Base-by-base conservation (phyloP, 2,329 filamentous ascomycete species). In the Xylariaceae sp. region DNA sequence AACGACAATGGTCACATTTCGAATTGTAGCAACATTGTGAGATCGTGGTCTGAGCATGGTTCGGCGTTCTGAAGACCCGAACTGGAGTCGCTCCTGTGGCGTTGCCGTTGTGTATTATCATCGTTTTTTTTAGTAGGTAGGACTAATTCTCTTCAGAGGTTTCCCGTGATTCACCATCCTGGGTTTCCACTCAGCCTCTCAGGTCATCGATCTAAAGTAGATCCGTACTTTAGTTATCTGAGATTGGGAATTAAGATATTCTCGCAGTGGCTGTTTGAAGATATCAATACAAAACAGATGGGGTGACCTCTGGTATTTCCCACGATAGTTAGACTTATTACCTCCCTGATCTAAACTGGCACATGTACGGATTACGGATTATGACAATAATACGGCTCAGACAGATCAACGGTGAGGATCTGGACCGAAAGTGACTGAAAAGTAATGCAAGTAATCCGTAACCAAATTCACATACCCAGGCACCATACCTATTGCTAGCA, bases 101-200 rank as follows among this genome's bases (percentile, higher is more conserved):
- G 23, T 35, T 18, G 51, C 51, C 51, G 11, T 13, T n/a, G 51
- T 54, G 44, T 37, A 42, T 47, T 52, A 15, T 52, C 39, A 57
- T 55, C 23, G 15, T 59, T 53, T 57, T 61, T 55, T 61, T 55
- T 37, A 56, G 6, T 56, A 49, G 58, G 61, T 63, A 63, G 18
- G 37, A 58, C 3, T 57, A 63, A 50, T 42, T 13, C 49, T 34
- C 30, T 37, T 44, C n/a, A 3, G 48, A 15, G 17, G 9, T 30
- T 35, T 45, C 45, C 44, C 53, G 42, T 51, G 8, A 34, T 37
- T 39, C 47, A 48, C 11, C 39, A 11, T 42, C 37, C 42, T 44
- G 10, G 13, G 4, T 30, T 23, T 48, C 42, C 37, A 47, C 7
- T n/a, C 51, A 9, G 30, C 8, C 49, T 4, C 13, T 13, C 10